phyloP scores from a whole-genome alignment of 192 early-diverging fungal genomes.

The Entrophospora sp. region DNA sequence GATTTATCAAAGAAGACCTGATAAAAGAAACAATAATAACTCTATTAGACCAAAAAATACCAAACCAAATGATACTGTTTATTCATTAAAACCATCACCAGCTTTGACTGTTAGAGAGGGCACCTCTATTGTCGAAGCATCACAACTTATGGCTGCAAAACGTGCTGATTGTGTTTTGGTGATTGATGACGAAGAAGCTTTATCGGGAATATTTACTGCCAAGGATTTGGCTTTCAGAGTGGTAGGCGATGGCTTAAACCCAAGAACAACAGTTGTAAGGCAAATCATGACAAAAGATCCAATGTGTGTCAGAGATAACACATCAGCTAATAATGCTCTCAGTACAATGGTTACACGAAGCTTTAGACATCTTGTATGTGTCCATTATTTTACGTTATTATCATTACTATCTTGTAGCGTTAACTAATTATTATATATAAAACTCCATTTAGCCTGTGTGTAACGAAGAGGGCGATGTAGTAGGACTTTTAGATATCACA shows the following conservation, averaged over 20 bases:
- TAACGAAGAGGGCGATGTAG: conserved; percentile 77
- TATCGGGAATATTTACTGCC: conserved; percentile 93
- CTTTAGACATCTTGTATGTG: conserved; percentile 65
- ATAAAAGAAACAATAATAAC: too few species aligned
- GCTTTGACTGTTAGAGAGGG: conserved; percentile 78
- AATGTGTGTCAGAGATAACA: conserved; percentile 81
- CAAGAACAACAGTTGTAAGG: conserved; percentile 58
- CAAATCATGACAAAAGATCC: conserved; percentile 89
- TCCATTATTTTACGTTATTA: neutral
- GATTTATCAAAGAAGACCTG: too few species aligned
- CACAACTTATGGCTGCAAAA: conserved; percentile 96
- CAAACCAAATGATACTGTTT: conserved; percentile 77
- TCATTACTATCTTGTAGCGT: too few species aligned
- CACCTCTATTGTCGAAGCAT: conserved; percentile 65
- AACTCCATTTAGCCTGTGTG: conserved; percentile 53
- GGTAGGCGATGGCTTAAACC: conserved; percentile 56
- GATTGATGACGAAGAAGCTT: conserved; percentile 80
- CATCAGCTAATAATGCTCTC: conserved; percentile 67
- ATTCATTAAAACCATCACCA: conserved; percentile 71
- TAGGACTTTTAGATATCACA: conserved; percentile 75
- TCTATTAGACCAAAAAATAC: too few species aligned
- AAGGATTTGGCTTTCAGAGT: too few species aligned
- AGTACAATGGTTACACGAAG: conserved; percentile 73
- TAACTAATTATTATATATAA: neutral
- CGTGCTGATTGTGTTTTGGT: conserved; percentile 88